Base-by-base conservation (phyloP, 371 early-diverging fungal genomes). In the Mucor indicus region DNA sequence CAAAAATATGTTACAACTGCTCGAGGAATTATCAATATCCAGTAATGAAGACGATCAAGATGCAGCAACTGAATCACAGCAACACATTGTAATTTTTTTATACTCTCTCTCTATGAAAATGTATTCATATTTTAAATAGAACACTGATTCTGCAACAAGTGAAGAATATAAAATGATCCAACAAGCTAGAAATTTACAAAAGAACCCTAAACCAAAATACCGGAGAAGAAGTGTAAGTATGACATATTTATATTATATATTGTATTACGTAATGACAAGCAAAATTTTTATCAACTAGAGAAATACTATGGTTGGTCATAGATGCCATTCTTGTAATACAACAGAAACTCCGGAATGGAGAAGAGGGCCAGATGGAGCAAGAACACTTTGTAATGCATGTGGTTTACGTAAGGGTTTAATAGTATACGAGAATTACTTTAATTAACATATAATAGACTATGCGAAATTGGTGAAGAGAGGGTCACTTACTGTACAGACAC, bases 311-410 rank as follows among this genome's bases (percentile, higher is more conserved):
- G 38, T 58, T 24, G 67, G 69, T 11, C 75, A 75, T 35, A 57
- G 64, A 33, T 83, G 83, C 30, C 79, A 80, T 33, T 79, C 83
- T 24, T 86, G 86, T 48, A 67, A 69, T 49, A 73, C 77, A 24
- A 69, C 78, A 10, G 74, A 79, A 20, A 86, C 86, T 27, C 84
- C 86, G 6, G 83, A 80, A 55, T 86, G 86, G 86, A 69, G 86
- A 29, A 73, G 86, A 39, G 86, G 86, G 5, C 86, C 84, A 4
- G 76, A 80, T 52, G 86, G 86, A 2, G 81, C 84, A 5, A 60
- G 79, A 49, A 84, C 84, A 0, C 57, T 86, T 1, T 86, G 86
- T 44, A 86, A 86, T 59, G 81, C 84, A 5, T 86, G 86, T 54
- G 86, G 86, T 10, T 50, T 82, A 44, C 80, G 83, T 82, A 72